phyloP scores from a whole-genome alignment of 345 rosid species.

The Noccaea bulbosa region DNA sequence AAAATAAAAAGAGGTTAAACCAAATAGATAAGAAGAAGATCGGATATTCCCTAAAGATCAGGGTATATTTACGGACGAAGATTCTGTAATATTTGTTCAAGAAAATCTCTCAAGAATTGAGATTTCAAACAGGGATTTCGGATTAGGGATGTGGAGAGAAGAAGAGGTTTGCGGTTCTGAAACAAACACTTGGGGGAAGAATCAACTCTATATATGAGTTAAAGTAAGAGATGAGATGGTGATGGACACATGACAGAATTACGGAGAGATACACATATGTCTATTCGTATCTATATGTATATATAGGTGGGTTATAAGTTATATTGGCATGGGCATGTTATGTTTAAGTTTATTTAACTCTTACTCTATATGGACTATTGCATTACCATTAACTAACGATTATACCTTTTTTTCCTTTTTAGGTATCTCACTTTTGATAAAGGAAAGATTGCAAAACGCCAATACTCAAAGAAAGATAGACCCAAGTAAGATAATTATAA shows the following conservation, averaged over 20 bases:
- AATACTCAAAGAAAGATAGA: not conserved
- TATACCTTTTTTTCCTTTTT: conserved; percentile 26
- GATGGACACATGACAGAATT: conserved; percentile 33
- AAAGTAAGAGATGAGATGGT: conserved; percentile 26
- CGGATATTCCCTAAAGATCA: conserved; percentile 37
- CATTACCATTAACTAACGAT: conserved; percentile 21
- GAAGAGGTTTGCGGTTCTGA: conserved; percentile 32
- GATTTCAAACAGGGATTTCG: conserved; percentile 10
- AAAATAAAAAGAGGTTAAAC: not conserved
- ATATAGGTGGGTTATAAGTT: not conserved
- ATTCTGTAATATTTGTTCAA: conserved; percentile 22
- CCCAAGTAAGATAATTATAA: not conserved
- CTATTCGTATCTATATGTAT: not conserved
- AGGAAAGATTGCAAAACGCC: conserved; percentile 11
- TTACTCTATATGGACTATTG: conserved; percentile 6
- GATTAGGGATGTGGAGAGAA: conserved; percentile 25
- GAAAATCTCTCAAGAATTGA: not conserved
- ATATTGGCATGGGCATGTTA: conserved; percentile 19
- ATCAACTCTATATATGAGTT: conserved; percentile 33
- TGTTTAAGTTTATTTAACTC: conserved; percentile 3
- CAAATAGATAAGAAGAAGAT: conserved; percentile 28
- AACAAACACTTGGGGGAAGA: conserved; percentile 31
- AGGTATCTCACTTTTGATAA: conserved; percentile 25
- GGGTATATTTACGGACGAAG: conserved; percentile 18
- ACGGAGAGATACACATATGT: not conserved